Evolutionary conservation across 2,329 filamentous ascomycete genomes (phyloP).

Genomic region (Waltergamsia citrina): DNA sequence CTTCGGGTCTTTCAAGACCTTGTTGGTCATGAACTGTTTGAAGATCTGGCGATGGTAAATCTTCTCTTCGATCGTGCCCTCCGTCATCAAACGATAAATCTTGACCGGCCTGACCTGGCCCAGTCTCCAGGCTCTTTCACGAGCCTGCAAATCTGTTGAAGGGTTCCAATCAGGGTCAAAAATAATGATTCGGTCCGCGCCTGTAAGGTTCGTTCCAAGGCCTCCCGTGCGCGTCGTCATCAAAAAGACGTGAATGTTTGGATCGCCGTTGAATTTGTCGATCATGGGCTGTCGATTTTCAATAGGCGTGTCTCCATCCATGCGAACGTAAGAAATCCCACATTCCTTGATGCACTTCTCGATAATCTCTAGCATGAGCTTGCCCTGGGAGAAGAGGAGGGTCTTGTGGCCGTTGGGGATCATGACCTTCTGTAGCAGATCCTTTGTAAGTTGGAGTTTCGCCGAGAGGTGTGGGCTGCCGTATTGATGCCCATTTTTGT

Average conservation of each 20-base stretch:
- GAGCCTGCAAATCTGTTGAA: conserved; percentile 89
- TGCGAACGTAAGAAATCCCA: conserved; percentile 68
- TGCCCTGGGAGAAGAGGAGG: conserved; percentile 83
- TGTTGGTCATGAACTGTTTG: conserved; percentile 96
- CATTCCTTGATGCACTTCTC: conserved; percentile 69
- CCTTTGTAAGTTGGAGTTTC: conserved; percentile 92
- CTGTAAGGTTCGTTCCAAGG: conserved; percentile 87
- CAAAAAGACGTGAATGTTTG: conserved; percentile 75
- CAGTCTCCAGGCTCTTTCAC: conserved; percentile 89
- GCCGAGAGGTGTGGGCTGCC: conserved; percentile 73
- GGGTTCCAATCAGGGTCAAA: conserved; percentile 99
- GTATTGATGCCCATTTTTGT: conserved; percentile 62
- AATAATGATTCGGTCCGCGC: conserved; percentile 92
- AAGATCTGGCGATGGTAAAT: conserved; percentile 98
- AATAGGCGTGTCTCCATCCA: conserved; percentile 90
- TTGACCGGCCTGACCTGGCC: conserved; percentile 93
- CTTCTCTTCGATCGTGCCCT: conserved; percentile 97
- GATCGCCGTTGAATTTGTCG: conserved; percentile 82
- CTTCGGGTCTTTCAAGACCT: conserved; percentile 88
- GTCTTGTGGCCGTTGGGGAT: conserved; percentile 87
- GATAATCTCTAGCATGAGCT: conserved; percentile 91
- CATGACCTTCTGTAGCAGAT: conserved; percentile 73
- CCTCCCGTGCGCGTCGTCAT: conserved; percentile 94
- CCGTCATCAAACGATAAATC: conserved; percentile 96
- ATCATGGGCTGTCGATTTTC: conserved; percentile 83